Evolutionary conservation across 495 filamentous ascomycete genomes (phyloP).

Genomic region (Tirmania nivea): DNA sequence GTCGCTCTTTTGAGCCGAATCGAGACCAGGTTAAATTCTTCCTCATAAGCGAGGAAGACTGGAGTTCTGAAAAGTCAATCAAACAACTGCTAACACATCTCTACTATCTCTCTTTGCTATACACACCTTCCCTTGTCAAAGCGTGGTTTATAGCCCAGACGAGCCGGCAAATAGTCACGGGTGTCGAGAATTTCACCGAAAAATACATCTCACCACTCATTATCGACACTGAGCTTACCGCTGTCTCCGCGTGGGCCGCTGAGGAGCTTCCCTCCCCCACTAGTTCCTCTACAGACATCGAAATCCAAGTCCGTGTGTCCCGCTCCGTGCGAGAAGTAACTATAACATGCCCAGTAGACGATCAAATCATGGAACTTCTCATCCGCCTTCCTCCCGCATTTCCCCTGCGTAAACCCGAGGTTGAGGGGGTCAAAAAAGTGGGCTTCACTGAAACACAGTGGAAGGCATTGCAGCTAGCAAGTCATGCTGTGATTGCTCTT

Average conservation of each 20-base stretch:
- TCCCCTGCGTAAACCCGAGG: slow-evolving; percentile 56
- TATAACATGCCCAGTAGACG: slow-evolving; percentile 69
- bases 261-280: slow-evolving; percentile 31
- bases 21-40: slow-evolving; percentile 49
- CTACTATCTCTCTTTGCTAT: slow-evolving; percentile 57
- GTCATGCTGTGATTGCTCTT: slow-evolving; percentile 85
- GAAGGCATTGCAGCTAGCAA: slow-evolving; percentile 60
- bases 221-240: slow-evolving; percentile 44
- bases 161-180: slow-evolving; percentile 50
- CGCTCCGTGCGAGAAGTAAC: slow-evolving; percentile 48
- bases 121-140: slow-evolving; percentile 57
- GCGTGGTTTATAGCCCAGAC: slow-evolving; percentile 49
- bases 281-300: slow-evolving; percentile 50
- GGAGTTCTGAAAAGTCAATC: slow-evolving; percentile 39
- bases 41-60: slow-evolving; percentile 34
- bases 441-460: slow-evolving; percentile 77
- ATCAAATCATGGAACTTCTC: slow-evolving; percentile 54
- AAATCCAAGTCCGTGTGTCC: slow-evolving; percentile 50
- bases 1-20: slow-evolving; percentile 45
- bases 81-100: slow-evolving; percentile 70
- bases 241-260: slow-evolving; percentile 48
- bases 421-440: slow-evolving; percentile 57
- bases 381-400: slow-evolving; percentile 61
- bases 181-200: slow-evolving; percentile 60
- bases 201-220: slow-evolving; percentile 69